Percentiles rank a stretch among this genome's conserved stretches.
Conservation (phyloP, 257 asterid species). For the Plantago ovata region DNA sequence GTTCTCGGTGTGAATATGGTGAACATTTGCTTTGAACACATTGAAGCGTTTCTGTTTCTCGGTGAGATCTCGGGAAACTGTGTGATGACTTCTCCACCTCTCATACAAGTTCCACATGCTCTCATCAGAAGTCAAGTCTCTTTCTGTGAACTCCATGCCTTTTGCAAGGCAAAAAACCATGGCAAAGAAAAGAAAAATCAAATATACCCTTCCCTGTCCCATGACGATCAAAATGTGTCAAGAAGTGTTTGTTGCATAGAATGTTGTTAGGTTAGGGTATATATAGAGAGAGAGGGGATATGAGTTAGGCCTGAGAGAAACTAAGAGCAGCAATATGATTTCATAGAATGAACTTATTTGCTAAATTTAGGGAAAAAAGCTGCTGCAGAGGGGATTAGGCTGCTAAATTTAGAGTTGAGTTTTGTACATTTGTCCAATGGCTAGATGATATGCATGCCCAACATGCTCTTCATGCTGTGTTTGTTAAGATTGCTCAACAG, state of each 20-base stretch:
- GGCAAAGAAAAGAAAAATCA: constrained; percentile 33
- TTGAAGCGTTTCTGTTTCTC: constrained; percentile 77
- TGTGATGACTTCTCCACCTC: constrained; percentile 80
- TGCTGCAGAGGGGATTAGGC: constrained; percentile 14
- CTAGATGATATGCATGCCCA: constrained; percentile 14
- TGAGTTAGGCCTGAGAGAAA: constrained; percentile 16
- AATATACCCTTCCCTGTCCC: constrained; percentile 32
- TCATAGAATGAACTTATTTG: constrained; percentile 6
- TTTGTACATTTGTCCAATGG: constrained; percentile 17
- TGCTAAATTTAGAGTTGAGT: constrained; percentile 41
- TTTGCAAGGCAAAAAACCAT: constrained; percentile 31
- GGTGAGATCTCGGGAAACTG: constrained; percentile 50
- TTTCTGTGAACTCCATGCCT: constrained; percentile 67
- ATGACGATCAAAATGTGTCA: constrained; percentile 24
- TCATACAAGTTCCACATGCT: constrained; percentile 70
- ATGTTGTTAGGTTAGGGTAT: neutral
- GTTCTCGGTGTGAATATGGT: constrained; percentile 57
- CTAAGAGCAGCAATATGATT: constrained; percentile 22
- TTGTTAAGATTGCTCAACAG: constrained; percentile 20
- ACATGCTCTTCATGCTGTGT: constrained; percentile 29
- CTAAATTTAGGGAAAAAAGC: constrained; percentile 32
- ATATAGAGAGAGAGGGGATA: constrained; percentile 20
- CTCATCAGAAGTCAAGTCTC: constrained; percentile 73
- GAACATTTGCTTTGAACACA: constrained; percentile 78
- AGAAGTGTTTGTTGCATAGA: constrained; percentile 2